phyloP scores from a whole-genome alignment of 1,284 basidiomycete species.

The Fomitiporia mediterranea region DNA sequence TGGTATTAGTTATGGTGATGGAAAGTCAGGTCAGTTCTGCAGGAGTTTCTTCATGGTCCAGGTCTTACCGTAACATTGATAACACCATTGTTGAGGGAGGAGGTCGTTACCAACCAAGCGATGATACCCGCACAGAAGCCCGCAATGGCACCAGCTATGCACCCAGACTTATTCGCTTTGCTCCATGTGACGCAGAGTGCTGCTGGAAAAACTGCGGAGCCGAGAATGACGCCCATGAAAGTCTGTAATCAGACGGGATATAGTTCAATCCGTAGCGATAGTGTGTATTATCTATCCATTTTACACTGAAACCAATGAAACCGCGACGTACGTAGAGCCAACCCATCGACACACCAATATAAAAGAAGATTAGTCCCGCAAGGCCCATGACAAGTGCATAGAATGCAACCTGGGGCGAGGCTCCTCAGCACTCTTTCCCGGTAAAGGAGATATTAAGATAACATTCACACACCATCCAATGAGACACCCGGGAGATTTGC shows the following conservation, averaged over 20 bases:
- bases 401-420: slow-evolving; percentile 47
- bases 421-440: slow-evolving; percentile 4
- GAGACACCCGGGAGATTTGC: slow-evolving; percentile 52
- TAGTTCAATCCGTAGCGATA: slow-evolving; percentile 5
- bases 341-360: slow-evolving; percentile 86
- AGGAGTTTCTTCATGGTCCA: neutral
- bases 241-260: slow-evolving; percentile 37
- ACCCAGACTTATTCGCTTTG: slow-evolving; percentile 81
- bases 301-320: neutral
- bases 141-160: slow-evolving; percentile 62
- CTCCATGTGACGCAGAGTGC: slow-evolving; percentile 79
- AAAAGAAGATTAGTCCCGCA: slow-evolving; percentile 83
- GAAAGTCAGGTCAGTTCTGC: slow-evolving; percentile 13
- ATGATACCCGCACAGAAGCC: slow-evolving; percentile 73
- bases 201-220: slow-evolving; percentile 83
- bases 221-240: slow-evolving; percentile 82
- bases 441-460: slow-evolving; percentile 11
- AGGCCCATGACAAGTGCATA: slow-evolving; percentile 80
- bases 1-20: slow-evolving; percentile 34
- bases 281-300: neutral
- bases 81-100: slow-evolving; percentile 59
- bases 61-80: slow-evolving; percentile 66
- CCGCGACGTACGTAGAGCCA: slow-evolving; percentile 67
- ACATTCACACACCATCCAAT: slow-evolving; percentile 33
- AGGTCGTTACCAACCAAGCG: slow-evolving; percentile 83